Base-by-base conservation (phyloP, 768 basidiomycete species). In the Mycena albidolilacea region DNA sequence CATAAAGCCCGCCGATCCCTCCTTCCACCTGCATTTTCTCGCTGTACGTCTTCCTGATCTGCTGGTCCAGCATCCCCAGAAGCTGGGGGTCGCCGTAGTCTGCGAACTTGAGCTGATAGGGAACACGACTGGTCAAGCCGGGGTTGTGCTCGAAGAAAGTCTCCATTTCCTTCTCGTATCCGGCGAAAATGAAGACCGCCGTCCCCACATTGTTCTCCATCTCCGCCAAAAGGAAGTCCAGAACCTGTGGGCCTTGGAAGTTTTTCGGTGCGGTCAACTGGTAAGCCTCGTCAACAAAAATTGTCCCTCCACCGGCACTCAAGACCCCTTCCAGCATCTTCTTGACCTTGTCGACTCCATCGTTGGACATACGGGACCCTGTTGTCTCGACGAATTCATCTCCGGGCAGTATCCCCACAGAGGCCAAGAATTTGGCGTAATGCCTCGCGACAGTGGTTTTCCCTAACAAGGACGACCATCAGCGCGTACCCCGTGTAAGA, bases 131-230 rank as follows among this genome's bases (percentile, higher is more conserved):
- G 9, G 81, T 80, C 14, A 93, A 79, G 1, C 92, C 92, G 3
- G 92, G 92, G 75, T 93, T 93, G 71, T 92, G 92, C 71, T 93
- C 92, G 71, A 93, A 93, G 81, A 93, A 93, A 55, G 86, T 89
- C 74, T 93, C 92, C 93, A 93, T 93, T 79, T 93, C 84, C 66
- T 88, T 90, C 78, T 82, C 87, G 78, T 93, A 93, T 5, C 92
- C 92, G 0, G 93, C 92, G 2, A 93, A 83, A 66, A 93, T 88
- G 80, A 93, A 93, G 12, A 92, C 90, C 7, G 93, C 74, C 7
- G 82, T 88, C 7, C 91, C 93, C 5, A 90, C 84, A 43, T 87
- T 85, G 77, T 93, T 93, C 76, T 93, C 92, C 90, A 93, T 93
- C 78, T 93, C 92, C 0, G 92, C 91, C 1, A 93, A 85, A 0